Conservation (phyloP, 768 basidiomycete species). For the Termitomyces sp. region DNA sequence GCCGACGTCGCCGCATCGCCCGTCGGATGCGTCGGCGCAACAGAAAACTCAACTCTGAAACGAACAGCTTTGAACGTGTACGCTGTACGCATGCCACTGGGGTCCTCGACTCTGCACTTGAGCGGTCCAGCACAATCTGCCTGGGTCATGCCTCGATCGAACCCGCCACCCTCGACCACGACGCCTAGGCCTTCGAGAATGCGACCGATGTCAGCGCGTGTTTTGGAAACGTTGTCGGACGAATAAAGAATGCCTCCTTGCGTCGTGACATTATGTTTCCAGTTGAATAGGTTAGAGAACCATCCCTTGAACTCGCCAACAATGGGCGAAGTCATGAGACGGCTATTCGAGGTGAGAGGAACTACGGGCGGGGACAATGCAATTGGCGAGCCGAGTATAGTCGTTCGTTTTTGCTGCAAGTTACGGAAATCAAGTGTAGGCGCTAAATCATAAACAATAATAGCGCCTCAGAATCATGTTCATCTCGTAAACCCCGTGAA, state of each 20-base stretch:
- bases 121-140: conserved; percentile 26
- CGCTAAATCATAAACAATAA: conserved; percentile 31
- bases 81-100: conserved; percentile 31
- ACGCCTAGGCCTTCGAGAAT: conserved; percentile 68
- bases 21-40: conserved; percentile 21
- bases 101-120: conserved; percentile 53
- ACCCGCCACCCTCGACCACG: conserved; percentile 33
- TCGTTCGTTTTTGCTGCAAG: conserved; percentile 43
- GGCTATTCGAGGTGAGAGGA: conserved; percentile 28
- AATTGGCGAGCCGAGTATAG: conserved; percentile 46
- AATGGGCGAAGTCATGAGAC: conserved; percentile 58
- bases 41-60: conserved; percentile 78
- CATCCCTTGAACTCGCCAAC: conserved; percentile 86
- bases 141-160: conserved; percentile 19
- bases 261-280: conserved; percentile 59
- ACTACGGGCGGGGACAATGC: conserved; percentile 36
- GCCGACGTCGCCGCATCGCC: neutral
- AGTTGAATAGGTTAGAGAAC: conserved; percentile 95
- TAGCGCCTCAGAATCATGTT: neutral
- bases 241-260: conserved; percentile 50
- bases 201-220: conserved; percentile 59
- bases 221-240: conserved; percentile 48
- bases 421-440: conserved; percentile 53
- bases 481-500: neutral
- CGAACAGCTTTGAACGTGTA: conserved; percentile 67